A percentile compares a stretch with the other conserved stretches of the same genome.
These are phyloP conservation scores for Ustulina deusta DNA, from an alignment of 2,329 filamentous ascomycete species.

Conservation along the genomic window DNA sequence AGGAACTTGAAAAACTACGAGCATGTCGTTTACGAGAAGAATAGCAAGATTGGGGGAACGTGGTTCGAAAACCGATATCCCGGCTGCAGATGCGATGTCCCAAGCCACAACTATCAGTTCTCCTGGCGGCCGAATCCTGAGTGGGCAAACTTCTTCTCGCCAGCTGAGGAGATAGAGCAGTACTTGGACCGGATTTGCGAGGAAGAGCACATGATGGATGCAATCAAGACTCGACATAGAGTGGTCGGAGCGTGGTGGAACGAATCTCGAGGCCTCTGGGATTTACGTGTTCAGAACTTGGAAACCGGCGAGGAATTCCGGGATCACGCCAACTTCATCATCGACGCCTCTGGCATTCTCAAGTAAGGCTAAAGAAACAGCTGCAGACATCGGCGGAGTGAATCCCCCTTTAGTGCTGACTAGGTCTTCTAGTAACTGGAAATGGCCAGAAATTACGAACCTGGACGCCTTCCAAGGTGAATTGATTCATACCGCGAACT, in stretches of 20 bases:
- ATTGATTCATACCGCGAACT: slow-evolving; percentile 65
- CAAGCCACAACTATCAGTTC: slow-evolving; percentile 72
- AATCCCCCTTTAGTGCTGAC: slow-evolving; percentile 15
- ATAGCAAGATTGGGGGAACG: slow-evolving; percentile 66
- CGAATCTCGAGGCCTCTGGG: slow-evolving; percentile 58
- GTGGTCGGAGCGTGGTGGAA: slow-evolving; percentile 60
- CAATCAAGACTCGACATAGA: slow-evolving; percentile 59
- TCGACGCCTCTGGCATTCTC: slow-evolving; percentile 64
- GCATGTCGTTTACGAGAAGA: slow-evolving; percentile 67
- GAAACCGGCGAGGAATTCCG: slow-evolving; percentile 55
- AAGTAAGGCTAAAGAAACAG: slow-evolving; percentile 57
- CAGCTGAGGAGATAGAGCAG: slow-evolving; percentile 65
- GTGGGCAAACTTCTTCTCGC: slow-evolving; percentile 69
- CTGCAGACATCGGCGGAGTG: not conserved
- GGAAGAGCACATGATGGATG: slow-evolving; percentile 60
- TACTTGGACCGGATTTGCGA: slow-evolving; percentile 64
- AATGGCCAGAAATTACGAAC: slow-evolving; percentile 63
- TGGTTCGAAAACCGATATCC: slow-evolving; percentile 72
- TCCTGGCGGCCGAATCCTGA: slow-evolving; percentile 69
- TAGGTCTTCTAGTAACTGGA: slow-evolving; percentile 59
- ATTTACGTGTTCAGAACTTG: slow-evolving; percentile 56
- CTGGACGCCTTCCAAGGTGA: slow-evolving; percentile 61
- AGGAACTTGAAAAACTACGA: slow-evolving; percentile 58
- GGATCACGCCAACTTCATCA: slow-evolving; percentile 61
- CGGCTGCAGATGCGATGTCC: slow-evolving; percentile 68